Conservation (phyloP, 1,139 yeast genomes). For the Candida pseudoviswanathii region DNA sequence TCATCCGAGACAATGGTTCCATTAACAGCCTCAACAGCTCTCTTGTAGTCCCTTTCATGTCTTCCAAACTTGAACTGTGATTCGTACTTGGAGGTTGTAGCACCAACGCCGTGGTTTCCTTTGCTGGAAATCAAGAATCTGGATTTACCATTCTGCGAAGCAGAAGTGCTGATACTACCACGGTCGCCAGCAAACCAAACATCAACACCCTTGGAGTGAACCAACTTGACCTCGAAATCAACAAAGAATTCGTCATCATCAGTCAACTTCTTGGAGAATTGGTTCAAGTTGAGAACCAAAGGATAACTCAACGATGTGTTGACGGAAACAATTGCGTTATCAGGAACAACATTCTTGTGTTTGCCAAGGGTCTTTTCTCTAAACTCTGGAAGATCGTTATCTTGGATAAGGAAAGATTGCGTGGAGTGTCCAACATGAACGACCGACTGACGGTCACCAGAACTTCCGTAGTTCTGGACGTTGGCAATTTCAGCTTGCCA, state of each 20-base stretch:
- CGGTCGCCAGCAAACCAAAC: constrained; percentile 23
- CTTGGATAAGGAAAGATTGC: constrained; percentile 21
- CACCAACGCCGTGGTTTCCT: constrained; percentile 57
- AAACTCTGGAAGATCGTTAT: constrained; percentile 16
- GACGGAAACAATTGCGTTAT: constrained; percentile 20
- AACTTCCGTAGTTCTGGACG: constrained; percentile 29
- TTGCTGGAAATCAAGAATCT: constrained; percentile 41
- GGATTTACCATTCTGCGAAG: constrained; percentile 50
- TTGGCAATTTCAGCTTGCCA: constrained; percentile 36
- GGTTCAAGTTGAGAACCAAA: constrained; percentile 20
- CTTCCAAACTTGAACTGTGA: constrained; percentile 23
- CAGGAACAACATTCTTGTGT: not conserved
- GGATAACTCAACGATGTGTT: constrained; percentile 25
- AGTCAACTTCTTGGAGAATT: constrained; percentile 10
- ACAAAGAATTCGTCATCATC: constrained; percentile 18
- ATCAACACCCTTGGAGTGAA: constrained; percentile 17
- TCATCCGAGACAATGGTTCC: constrained; percentile 35
- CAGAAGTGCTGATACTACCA: constrained; percentile 20
- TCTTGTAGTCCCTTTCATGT: constrained; percentile 30
- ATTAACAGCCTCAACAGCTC: constrained; percentile 46
- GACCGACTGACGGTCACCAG: constrained; percentile 35
- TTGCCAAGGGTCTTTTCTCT: constrained; percentile 3
- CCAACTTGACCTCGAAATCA: constrained; percentile 23
- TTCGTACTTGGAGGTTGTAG: constrained; percentile 39
- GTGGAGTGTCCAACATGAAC: constrained; percentile 28